phyloP scores from a whole-genome alignment of 345 rosid species.

The Carallia brachiata region DNA sequence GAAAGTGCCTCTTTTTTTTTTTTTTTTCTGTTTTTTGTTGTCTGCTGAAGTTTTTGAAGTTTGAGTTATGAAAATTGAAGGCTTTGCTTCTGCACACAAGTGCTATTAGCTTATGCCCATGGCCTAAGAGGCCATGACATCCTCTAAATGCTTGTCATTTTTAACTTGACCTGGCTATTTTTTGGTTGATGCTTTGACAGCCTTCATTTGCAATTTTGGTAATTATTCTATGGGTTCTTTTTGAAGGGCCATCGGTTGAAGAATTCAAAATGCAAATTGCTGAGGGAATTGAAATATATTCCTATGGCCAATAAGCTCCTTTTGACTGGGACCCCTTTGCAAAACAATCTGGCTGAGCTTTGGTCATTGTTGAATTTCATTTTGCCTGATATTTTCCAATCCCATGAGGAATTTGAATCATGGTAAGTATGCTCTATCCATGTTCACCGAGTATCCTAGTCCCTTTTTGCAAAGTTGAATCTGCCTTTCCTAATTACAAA shows the following conservation, averaged over 20 bases:
- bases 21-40: too few species aligned
- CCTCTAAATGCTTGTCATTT: too few species aligned
- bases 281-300: constrained; percentile 57
- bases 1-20: too few species aligned
- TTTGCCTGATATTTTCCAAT: constrained; percentile 88
- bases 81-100: too few species aligned
- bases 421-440: constrained; percentile 46
- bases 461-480: constrained; percentile 5
- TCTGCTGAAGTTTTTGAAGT: too few species aligned
- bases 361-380: constrained; percentile 96
- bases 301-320: constrained; percentile 75
- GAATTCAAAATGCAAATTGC: constrained; percentile 76
- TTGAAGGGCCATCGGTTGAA: constrained; percentile 91
- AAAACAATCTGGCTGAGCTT: constrained; percentile 91
- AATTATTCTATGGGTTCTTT: constrained; percentile 7
- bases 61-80: too few species aligned
- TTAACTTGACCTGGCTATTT: too few species aligned
- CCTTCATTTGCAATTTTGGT: not conserved
- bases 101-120: too few species aligned
- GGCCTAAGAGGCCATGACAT: too few species aligned
- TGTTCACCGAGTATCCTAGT: not conserved
- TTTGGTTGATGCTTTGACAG: too few species aligned
- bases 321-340: constrained; percentile 93
- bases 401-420: constrained; percentile 92
- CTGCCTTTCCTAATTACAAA: not conserved